Percentiles rank a stretch among this genome's conserved stretches.
These are phyloP conservation scores for Stentor coeruleus DNA, from an alignment of 73 alveolate species.

Conservation along the genomic window DNA sequence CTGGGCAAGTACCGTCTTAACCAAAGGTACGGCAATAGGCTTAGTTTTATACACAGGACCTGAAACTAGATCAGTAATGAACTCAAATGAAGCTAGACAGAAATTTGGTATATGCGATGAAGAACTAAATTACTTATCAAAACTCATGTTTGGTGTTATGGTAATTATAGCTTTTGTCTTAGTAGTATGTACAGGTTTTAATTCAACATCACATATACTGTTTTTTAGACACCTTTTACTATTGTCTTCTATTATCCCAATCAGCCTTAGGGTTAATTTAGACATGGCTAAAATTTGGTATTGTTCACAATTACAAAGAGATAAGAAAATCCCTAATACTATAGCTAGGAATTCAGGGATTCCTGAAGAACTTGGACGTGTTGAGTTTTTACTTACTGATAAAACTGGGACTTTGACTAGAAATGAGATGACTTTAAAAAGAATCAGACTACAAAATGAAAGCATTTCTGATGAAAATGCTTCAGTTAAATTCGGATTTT, in stretches of 20 bases:
- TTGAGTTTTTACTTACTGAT: conserved; percentile 77
- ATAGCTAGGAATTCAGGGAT: conserved; percentile 81
- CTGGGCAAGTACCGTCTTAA: conserved; percentile 91
- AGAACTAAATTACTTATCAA: conserved; percentile 72
- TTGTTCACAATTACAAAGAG: conserved; percentile 64
- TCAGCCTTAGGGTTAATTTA: conserved; percentile 82
- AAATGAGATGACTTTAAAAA: conserved; percentile 89
- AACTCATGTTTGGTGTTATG: conserved; percentile 69
- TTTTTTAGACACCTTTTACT: conserved; percentile 77
- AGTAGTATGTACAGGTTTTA: conserved; percentile 65
- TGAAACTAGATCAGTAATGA: conserved; percentile 82
- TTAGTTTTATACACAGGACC: conserved; percentile 81
- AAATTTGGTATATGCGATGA: conserved; percentile 80
- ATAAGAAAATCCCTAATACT: conserved; percentile 78
- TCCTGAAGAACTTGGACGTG: conserved; percentile 94
- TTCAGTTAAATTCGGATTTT: background rate
- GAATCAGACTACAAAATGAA: conserved; percentile 22
- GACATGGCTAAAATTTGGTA: conserved; percentile 83
- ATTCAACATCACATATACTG: conserved; percentile 57
- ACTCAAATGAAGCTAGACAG: conserved; percentile 71
- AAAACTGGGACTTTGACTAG: conserved; percentile 94
- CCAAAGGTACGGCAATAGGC: conserved; percentile 76
- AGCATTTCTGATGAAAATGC: background rate
- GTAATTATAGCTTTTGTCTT: conserved; percentile 61
- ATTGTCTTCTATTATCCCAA: conserved; percentile 84